Conservation (phyloP, 768 basidiomycete genomes). For the Kwoniella dendrophila region DNA sequence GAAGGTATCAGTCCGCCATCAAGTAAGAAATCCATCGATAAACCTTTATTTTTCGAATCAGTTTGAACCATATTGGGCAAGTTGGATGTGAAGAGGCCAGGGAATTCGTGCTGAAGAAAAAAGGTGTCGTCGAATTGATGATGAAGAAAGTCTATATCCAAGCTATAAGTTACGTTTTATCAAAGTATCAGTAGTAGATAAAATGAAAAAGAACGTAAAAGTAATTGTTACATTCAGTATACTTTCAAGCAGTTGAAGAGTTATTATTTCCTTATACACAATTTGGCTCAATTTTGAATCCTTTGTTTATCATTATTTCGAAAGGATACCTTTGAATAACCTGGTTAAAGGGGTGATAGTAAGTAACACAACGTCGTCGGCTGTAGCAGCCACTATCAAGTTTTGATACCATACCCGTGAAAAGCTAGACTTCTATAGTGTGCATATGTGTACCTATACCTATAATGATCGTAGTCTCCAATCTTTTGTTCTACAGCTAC, state of each 20-base stretch:
- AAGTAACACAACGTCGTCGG: not conserved
- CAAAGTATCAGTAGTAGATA: too few species aligned
- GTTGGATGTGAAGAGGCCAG: not conserved
- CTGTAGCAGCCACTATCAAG: too few species aligned
- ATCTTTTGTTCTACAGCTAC: too few species aligned
- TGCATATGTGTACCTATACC: too few species aligned
- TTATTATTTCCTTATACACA: not conserved
- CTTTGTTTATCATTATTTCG: conserved; percentile 1
- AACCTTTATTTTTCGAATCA: not conserved
- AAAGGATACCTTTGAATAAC: conserved; percentile 1
- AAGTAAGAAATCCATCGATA: conserved; percentile 15
- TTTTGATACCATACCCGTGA: too few species aligned
- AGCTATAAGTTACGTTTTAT: too few species aligned
- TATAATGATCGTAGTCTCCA: too few species aligned
- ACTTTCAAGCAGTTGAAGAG: too few species aligned
- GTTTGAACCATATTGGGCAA: not conserved
- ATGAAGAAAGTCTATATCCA: not conserved
- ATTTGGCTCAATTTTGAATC: too few species aligned
- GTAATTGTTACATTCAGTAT: not conserved
- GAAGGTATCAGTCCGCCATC: conserved; percentile 33
- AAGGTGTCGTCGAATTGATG: not conserved
- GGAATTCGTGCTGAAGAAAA: not conserved
- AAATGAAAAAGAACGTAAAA: too few species aligned
- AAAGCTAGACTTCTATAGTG: too few species aligned
- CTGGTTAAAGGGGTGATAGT: not conserved